phyloP scores from a whole-genome alignment of 1,284 basidiomycete genomes.

The Irpex sp. region DNA sequence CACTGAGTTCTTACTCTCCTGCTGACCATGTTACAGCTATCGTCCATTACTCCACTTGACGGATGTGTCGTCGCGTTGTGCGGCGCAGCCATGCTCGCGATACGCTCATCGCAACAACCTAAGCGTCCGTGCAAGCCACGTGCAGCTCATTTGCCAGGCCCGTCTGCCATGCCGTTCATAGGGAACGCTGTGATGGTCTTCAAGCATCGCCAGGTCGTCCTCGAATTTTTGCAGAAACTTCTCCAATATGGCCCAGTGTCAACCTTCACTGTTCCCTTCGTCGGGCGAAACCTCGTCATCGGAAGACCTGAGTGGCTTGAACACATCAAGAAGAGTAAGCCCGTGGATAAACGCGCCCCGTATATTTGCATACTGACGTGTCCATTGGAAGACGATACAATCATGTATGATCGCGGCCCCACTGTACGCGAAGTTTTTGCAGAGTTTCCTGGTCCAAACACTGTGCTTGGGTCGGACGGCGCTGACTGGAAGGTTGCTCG shows the following conservation, averaged over 20 bases:
- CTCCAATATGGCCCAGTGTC: conserved; percentile 19
- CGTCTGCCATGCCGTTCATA: background rate
- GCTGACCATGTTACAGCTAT: background rate
- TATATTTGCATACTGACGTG: background rate
- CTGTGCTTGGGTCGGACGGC: conserved; percentile 18
- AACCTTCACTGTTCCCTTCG: conserved; percentile 22
- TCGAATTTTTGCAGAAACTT: background rate
- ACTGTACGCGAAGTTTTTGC: conserved; percentile 14
- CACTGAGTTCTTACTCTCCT: background rate
- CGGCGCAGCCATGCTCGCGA: background rate
- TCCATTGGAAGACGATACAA: conserved; percentile 11
- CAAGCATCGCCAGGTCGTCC: background rate
- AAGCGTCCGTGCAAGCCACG: background rate
- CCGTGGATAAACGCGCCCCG: background rate
- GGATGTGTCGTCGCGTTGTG: background rate
- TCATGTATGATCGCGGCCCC: conserved; percentile 15
- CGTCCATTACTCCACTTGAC: background rate
- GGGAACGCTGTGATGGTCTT: background rate
- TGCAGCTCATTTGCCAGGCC: background rate
- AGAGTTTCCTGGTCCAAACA: conserved; percentile 20
- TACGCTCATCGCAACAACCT: background rate
- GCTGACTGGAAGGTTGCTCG: conserved; percentile 17
- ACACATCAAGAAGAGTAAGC: conserved; percentile 19
- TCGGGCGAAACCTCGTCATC: conserved; percentile 22
- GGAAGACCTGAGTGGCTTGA: conserved; percentile 24